These are phyloP conservation scores for Apostasia shenzhenica DNA, from an alignment of 106 monocot genomes.

Conservation along the genomic window DNA sequence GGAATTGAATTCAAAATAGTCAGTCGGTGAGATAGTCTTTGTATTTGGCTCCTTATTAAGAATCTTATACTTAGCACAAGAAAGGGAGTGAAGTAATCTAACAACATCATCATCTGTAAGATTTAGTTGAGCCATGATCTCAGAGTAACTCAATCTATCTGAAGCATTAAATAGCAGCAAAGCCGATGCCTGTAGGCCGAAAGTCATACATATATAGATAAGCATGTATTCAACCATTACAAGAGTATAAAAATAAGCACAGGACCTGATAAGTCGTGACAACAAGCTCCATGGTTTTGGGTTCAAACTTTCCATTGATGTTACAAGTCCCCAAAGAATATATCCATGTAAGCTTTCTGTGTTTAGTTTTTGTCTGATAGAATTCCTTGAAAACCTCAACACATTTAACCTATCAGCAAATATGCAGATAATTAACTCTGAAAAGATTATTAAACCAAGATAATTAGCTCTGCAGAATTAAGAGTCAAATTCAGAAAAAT, in stretches of 20 bases:
- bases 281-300: constrained; percentile 69
- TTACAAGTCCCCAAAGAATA: constrained; percentile 76
- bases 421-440: background rate
- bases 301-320: constrained; percentile 68
- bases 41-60: constrained; percentile 78
- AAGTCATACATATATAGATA: background rate
- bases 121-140: constrained; percentile 65
- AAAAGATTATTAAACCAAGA: background rate
- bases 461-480: background rate
- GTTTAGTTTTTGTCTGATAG: constrained; percentile 96
- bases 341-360: constrained; percentile 79
- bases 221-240: background rate
- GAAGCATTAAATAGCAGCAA: constrained; percentile 79
- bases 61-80: constrained; percentile 84
- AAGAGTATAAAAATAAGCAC: background rate
- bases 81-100: constrained; percentile 89
- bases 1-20: constrained; percentile 80
- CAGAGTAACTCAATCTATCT: constrained; percentile 70
- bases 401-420: constrained; percentile 44
- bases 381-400: constrained; percentile 87
- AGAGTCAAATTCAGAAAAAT: background rate
- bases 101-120: constrained; percentile 73
- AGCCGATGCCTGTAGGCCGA: constrained; percentile 39
- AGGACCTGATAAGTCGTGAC: constrained; percentile 54
- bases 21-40: constrained; percentile 56